These are phyloP conservation scores for Suillus lakei DNA, from an alignment of 768 basidiomycete species.

Conservation along the genomic window DNA sequence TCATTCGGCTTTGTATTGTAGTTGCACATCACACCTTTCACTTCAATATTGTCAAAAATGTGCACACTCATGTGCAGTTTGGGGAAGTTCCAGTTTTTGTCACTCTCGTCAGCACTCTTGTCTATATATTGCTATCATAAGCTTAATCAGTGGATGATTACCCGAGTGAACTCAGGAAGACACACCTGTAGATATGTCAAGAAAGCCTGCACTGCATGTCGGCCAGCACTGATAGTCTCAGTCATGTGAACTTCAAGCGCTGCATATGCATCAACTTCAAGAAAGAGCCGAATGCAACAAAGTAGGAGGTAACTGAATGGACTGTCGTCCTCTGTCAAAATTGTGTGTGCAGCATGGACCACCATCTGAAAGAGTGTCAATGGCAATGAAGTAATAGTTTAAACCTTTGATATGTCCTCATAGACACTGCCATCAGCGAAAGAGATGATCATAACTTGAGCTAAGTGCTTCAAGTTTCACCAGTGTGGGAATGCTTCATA, in stretches of 20 bases:
- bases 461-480: too few species aligned
- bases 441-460: too few species aligned
- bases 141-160: background rate
- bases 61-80: constrained; percentile 39
- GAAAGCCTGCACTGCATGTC: constrained; percentile 21
- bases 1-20: constrained; percentile 40
- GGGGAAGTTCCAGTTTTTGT: constrained; percentile 39
- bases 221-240: constrained; percentile 27
- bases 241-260: constrained; percentile 37
- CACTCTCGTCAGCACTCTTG: background rate
- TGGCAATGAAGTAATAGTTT: too few species aligned
- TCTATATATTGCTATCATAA: constrained; percentile 3
- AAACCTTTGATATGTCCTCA: too few species aligned
- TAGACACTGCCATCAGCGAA: too few species aligned
- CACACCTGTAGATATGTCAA: constrained; percentile 24
- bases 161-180: background rate
- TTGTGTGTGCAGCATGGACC: constrained; percentile 30
- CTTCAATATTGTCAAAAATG: constrained; percentile 35
- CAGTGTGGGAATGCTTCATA: too few species aligned
- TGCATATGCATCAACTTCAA: constrained; percentile 35
- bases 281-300: constrained; percentile 31
- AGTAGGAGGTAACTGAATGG: constrained; percentile 30
- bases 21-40: constrained; percentile 34
- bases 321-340: constrained; percentile 19
- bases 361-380: constrained; percentile 32